A percentile compares a stretch with the other conserved stretches of the same genome.
Conservation (phyloP, 495 filamentous ascomycete species). For the Aspergillus funiculosus region DNA sequence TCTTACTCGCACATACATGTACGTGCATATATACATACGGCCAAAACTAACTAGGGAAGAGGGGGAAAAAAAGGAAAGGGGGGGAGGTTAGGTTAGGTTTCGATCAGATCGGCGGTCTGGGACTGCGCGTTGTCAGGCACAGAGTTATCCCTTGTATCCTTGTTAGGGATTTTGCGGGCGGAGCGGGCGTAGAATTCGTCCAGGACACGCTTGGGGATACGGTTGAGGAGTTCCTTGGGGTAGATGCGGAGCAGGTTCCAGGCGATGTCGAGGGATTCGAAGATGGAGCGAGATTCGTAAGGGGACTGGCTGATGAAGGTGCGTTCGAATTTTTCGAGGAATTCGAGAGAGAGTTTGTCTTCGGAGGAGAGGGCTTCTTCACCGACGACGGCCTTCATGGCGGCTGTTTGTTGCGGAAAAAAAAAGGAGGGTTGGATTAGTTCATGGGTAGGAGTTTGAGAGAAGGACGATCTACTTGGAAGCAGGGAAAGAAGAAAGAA, state of each 20-base stretch:
- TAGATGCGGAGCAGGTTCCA: slow-evolving; percentile 96
- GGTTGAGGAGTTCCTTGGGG: slow-evolving; percentile 94
- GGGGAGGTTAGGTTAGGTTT: slow-evolving; percentile 30
- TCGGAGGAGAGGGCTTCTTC: slow-evolving; percentile 93
- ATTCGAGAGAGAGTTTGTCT: slow-evolving; percentile 96
- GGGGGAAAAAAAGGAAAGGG: neutral
- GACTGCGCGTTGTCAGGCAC: slow-evolving; percentile 47
- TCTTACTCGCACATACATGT: no score
- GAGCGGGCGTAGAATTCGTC: slow-evolving; percentile 87
- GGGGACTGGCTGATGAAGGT: slow-evolving; percentile 86
- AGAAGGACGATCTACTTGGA: no score
- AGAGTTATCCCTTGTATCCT: slow-evolving; percentile 69
- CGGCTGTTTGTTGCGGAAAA: slow-evolving; percentile 45
- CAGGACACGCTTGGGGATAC: slow-evolving; percentile 89
- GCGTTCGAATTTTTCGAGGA: slow-evolving; percentile 96
- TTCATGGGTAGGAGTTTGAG: no score
- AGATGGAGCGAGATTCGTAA: slow-evolving; percentile 86
- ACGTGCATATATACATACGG: neutral
- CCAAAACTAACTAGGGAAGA: neutral
- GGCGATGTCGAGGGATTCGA: slow-evolving; percentile 87
- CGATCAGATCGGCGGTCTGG: slow-evolving; percentile 56
- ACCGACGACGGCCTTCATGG: slow-evolving; percentile 99
- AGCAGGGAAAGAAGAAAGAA: neutral
- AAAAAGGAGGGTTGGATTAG: slow-evolving; percentile 4
- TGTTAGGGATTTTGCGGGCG: slow-evolving; percentile 47